phyloP scores from a whole-genome alignment of 208 protist species.

The Chromosphaera perkinsii region DNA sequence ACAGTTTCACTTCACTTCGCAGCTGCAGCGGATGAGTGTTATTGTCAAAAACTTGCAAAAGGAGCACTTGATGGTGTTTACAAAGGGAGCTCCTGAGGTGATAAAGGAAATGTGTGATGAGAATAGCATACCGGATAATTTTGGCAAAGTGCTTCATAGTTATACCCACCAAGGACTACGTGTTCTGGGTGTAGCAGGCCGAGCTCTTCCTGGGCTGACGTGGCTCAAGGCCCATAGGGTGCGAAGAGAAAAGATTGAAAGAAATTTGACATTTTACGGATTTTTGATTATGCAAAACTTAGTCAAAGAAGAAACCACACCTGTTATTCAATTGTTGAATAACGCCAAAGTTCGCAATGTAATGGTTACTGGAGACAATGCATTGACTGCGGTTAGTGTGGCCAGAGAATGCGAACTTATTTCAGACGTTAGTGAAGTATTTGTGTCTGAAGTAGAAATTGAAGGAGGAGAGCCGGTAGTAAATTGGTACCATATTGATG shows the following conservation, averaged over 20 bases:
- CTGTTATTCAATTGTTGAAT: conserved; percentile 34
- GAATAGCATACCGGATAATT: conserved; percentile 47
- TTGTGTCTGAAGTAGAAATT: conserved; percentile 7
- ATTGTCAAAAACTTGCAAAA: conserved; percentile 31
- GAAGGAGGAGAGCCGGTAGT: not conserved
- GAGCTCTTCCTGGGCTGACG: not conserved
- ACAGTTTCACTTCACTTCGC: conserved; percentile 52
- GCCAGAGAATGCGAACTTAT: conserved; percentile 64
- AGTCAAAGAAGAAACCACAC: conserved; percentile 49
- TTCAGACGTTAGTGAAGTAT: not conserved
- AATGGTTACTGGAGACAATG: conserved; percentile 96
- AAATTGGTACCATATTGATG: conserved; percentile 2
- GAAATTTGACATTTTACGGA: conserved; percentile 54
- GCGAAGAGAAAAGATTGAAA: conserved; percentile 41
- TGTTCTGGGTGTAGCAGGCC: conserved; percentile 41
- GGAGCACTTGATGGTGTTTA: not conserved
- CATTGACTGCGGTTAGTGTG: conserved; percentile 89
- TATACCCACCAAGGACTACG: conserved; percentile 56
- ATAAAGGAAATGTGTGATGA: conserved; percentile 45
- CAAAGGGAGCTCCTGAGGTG: conserved; percentile 64
- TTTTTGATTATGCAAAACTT: conserved; percentile 64
- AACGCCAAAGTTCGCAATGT: conserved; percentile 36
- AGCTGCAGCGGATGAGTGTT: conserved; percentile 57
- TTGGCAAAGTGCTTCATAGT: conserved; percentile 13
- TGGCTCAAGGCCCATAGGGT: not conserved